These are phyloP conservation scores for Cladosporium sphaerospermum DNA, from an alignment of 2,329 filamentous ascomycete species.

Conservation along the genomic window DNA sequence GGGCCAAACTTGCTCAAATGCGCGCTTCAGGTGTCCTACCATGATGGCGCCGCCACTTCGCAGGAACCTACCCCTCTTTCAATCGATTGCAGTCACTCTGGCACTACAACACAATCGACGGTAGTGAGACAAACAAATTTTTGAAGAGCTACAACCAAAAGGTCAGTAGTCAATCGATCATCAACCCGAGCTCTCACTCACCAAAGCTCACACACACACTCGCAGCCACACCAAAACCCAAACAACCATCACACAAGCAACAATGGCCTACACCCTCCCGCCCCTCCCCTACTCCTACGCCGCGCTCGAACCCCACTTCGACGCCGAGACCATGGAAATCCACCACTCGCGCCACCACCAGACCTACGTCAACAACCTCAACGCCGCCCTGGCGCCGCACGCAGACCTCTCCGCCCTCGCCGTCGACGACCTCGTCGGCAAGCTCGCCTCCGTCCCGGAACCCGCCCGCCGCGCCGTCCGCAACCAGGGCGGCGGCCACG, in stretches of 20 bases:
- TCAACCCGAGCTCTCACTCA: neutral
- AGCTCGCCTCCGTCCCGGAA: conserved; percentile 38
- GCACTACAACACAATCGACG: neutral
- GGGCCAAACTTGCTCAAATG: conserved; percentile 9
- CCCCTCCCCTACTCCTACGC: conserved; percentile 33
- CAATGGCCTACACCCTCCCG: conserved; percentile 24
- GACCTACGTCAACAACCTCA: conserved; percentile 70
- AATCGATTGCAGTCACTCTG: no score
- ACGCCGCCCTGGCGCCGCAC: conserved; percentile 58
- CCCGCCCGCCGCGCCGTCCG: conserved; percentile 50
- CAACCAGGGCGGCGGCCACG: conserved; percentile 75
- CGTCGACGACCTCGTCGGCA: conserved; percentile 47
- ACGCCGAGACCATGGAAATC: conserved; percentile 71
- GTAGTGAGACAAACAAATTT: neutral
- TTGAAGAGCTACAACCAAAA: no score
- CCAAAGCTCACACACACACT: neutral
- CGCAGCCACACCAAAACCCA: neutral
- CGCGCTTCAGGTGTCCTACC: conserved; percentile 8
- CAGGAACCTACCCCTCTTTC: neutral
- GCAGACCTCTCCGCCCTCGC: conserved; percentile 44
- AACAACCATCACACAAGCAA: conserved; percentile 13
- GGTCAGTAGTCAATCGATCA: neutral
- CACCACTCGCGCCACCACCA: conserved; percentile 77
- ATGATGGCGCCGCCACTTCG: conserved; percentile 3
- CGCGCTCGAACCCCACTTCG: conserved; percentile 69